These are phyloP conservation scores for Chalciporus chontae DNA, from an alignment of 768 basidiomycete genomes.

Conservation along the genomic window DNA sequence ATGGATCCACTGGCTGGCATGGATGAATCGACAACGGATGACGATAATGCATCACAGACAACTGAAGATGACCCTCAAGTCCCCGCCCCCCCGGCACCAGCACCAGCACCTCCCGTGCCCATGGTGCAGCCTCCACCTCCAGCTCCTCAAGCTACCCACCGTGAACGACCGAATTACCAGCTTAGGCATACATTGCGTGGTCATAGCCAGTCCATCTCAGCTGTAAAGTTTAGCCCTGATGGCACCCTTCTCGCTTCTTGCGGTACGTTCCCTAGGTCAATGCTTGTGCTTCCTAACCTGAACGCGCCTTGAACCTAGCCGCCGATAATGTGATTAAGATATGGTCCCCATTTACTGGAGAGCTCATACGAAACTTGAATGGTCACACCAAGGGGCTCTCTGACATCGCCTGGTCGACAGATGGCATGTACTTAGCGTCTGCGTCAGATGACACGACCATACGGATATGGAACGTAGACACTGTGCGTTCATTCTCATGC, in stretches of 20 bases:
- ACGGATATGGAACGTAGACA: slow-evolving; percentile 85
- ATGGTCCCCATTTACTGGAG: slow-evolving; percentile 79
- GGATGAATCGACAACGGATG: slow-evolving; percentile 49
- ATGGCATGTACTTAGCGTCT: slow-evolving; percentile 79
- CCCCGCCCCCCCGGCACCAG: slow-evolving; percentile 46
- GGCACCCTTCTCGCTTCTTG: slow-evolving; percentile 84
- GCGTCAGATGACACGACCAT: slow-evolving; percentile 91
- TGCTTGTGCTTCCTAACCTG: not conserved
- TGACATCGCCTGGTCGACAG: slow-evolving; percentile 85
- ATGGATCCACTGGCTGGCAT: slow-evolving; percentile 22
- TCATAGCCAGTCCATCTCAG: slow-evolving; percentile 80
- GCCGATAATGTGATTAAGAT: slow-evolving; percentile 78
- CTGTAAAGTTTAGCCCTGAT: slow-evolving; percentile 90
- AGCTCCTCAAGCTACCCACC: slow-evolving; percentile 32
- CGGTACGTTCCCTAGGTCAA: slow-evolving; percentile 47
- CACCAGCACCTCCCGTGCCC: slow-evolving; percentile 32
- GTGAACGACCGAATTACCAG: slow-evolving; percentile 60
- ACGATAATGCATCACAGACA: slow-evolving; percentile 73
- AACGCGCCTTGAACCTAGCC: slow-evolving; percentile 39
- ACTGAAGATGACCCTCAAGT: slow-evolving; percentile 84
- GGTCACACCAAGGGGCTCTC: slow-evolving; percentile 84
- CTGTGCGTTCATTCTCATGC: slow-evolving; percentile 43
- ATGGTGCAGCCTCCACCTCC: slow-evolving; percentile 29
- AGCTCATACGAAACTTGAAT: slow-evolving; percentile 67
- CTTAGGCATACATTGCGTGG: slow-evolving; percentile 66